Conservation (phyloP, 306 rosid genomes). For the Amphicarpaea edgeworthii region DNA sequence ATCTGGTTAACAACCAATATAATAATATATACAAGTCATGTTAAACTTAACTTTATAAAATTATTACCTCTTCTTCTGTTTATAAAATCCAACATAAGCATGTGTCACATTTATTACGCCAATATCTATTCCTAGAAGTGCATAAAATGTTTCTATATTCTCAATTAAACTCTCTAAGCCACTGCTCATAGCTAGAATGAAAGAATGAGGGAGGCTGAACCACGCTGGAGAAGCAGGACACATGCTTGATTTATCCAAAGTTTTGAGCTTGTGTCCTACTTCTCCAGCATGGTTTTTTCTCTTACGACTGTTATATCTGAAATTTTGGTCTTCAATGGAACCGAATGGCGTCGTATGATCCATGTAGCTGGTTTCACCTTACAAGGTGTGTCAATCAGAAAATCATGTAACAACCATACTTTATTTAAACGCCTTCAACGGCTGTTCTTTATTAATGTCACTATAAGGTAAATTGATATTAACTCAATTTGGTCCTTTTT, state of each 20-base stretch:
- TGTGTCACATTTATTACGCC: slow-evolving; percentile 32
- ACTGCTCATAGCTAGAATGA: not conserved
- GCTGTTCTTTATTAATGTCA: not conserved
- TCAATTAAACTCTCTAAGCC: slow-evolving; percentile 27
- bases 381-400: not conserved
- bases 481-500: not conserved
- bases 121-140: not conserved
- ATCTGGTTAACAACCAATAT: slow-evolving; percentile 45
- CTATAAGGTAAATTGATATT: not conserved
- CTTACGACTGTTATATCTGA: too few species aligned
- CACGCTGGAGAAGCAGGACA: slow-evolving; percentile 94
- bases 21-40: not conserved
- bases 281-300: slow-evolving; percentile 73
- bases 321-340: not conserved
- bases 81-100: slow-evolving; percentile 37
- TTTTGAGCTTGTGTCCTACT: slow-evolving; percentile 62
- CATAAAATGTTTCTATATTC: slow-evolving; percentile 3
- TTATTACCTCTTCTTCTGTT: slow-evolving; percentile 20
- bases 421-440: not conserved
- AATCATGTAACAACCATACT: not conserved
- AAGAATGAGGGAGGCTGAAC: slow-evolving; percentile 49
- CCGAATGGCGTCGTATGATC: not conserved
- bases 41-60: slow-evolving; percentile 18
- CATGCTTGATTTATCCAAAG: slow-evolving; percentile 60
- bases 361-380: not conserved